phyloP scores from a whole-genome alignment of 1,284 basidiomycete species.

The Leccinum fallax region DNA sequence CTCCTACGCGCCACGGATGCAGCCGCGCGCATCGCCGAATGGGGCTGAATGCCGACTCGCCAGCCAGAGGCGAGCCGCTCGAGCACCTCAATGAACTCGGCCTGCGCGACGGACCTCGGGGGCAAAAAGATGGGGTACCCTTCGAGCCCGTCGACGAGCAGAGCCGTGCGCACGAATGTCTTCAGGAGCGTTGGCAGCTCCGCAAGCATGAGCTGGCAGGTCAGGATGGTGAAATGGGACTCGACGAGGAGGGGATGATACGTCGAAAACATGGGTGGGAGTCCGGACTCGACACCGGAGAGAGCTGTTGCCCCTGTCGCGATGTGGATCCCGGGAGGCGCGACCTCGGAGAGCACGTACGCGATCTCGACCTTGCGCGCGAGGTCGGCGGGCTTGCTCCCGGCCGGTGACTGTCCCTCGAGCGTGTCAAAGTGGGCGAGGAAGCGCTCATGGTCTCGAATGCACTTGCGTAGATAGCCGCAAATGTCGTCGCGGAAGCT shows the following conservation, averaged over 20 bases:
- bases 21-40: conserved; percentile 44
- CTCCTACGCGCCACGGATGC: conserved; percentile 38
- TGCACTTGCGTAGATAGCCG: conserved; percentile 63
- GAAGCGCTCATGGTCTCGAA: conserved; percentile 81
- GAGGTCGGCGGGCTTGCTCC: conserved; percentile 45
- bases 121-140: conserved; percentile 84
- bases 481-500: conserved; percentile 59
- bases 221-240: conserved; percentile 74
- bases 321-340: conserved; percentile 59
- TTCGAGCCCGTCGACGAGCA: conserved; percentile 75
- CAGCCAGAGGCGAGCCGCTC: conserved; percentile 76
- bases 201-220: conserved; percentile 72
- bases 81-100: conserved; percentile 79
- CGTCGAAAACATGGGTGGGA: conserved; percentile 67
- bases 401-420: conserved; percentile 39
- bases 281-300: conserved; percentile 34
- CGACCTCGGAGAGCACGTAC: conserved; percentile 64
- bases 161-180: conserved; percentile 62
- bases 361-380: conserved; percentile 62
- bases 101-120: conserved; percentile 81
- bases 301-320: conserved; percentile 31
- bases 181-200: conserved; percentile 63
- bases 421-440: conserved; percentile 77
- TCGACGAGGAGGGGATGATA: conserved; percentile 86
- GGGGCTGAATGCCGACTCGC: conserved; percentile 59